Evolutionary conservation across 352 stramenopile species (phyloP).

Genomic region (Blastocystis sp.): DNA sequence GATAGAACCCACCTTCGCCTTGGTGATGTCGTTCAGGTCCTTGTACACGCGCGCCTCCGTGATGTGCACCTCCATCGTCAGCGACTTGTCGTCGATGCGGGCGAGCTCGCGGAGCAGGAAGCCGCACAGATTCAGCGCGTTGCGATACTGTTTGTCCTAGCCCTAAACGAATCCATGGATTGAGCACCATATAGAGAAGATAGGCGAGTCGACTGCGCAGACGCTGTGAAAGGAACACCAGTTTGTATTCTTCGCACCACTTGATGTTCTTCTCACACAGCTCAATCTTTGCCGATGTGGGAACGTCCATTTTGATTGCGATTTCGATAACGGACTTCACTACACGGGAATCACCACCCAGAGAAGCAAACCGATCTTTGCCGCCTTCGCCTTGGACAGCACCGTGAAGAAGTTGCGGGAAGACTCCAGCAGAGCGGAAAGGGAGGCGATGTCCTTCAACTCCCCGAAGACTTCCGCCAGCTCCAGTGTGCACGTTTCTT

Average conservation of each 20-base stretch:
- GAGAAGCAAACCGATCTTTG: constrained; percentile 85
- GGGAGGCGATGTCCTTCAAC: constrained; percentile 61
- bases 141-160: constrained; percentile 81
- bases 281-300: constrained; percentile 86
- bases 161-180: constrained; percentile 74
- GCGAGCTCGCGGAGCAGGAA: constrained; percentile 92
- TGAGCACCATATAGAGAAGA: constrained; percentile 69
- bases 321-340: constrained; percentile 95
- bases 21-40: constrained; percentile 91
- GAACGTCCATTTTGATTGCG: constrained; percentile 85
- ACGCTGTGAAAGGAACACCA: constrained; percentile 94
- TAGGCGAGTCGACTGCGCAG: constrained; percentile 89
- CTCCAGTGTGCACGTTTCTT: constrained; percentile 68
- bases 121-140: constrained; percentile 87
- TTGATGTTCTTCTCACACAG: constrained; percentile 91
- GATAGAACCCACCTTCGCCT: constrained; percentile 77
- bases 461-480: constrained; percentile 65
- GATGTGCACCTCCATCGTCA: constrained; percentile 96
- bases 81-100: constrained; percentile 97
- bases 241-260: constrained; percentile 84
- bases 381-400: constrained; percentile 93
- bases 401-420: constrained; percentile 80
- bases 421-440: constrained; percentile 39
- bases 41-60: constrained; percentile 95
- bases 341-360: constrained; percentile 67